Evolutionary conservation across 192 early-diverging fungal species (phyloP).

Genomic region (Coemansia sp.): DNA sequence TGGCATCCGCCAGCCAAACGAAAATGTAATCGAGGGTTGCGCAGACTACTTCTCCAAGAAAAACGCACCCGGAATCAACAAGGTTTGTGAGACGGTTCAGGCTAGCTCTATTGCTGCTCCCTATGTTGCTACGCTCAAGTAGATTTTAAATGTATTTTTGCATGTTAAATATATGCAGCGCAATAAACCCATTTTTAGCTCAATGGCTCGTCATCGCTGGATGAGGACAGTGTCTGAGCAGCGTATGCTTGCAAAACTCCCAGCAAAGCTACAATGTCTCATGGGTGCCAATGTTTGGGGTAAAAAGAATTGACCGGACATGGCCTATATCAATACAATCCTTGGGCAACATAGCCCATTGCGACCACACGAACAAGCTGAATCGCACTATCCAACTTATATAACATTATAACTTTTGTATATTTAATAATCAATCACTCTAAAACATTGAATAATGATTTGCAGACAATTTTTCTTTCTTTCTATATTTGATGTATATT

Average conservation of each 20-base stretch:
- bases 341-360: no score
- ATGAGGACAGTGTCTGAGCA: conserved; percentile 2
- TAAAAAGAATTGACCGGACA: no score
- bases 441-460: no score
- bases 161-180: neutral
- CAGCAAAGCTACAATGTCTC: neutral
- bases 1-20: neutral
- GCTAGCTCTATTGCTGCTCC: neutral
- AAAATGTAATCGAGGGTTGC: neutral
- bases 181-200: neutral
- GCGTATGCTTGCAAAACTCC: conserved; percentile 1
- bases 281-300: no score
- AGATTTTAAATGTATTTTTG: neutral
- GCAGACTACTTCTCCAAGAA: neutral
- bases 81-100: neutral
- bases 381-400: no score
- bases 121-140: neutral
- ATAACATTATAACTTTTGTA: no score
- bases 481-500: no score
- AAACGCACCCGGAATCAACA: conserved; percentile 1
- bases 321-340: no score
- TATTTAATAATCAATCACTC: no score
- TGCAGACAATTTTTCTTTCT: no score
- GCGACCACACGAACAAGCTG: no score
- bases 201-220: neutral